Base-by-base conservation (phyloP, 2,329 filamentous ascomycete genomes). In the Epichloe baconii region DNA sequence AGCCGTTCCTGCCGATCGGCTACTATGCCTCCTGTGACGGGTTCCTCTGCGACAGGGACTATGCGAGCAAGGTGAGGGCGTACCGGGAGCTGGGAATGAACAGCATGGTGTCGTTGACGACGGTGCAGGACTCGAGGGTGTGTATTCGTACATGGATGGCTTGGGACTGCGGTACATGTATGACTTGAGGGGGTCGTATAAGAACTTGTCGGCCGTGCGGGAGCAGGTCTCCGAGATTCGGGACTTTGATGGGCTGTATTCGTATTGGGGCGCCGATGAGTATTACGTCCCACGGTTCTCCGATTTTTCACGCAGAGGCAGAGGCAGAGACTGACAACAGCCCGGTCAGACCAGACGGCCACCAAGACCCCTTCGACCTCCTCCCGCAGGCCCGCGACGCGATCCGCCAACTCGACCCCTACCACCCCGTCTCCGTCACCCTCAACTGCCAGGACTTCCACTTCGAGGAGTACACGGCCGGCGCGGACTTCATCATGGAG, bases 381-480 rank as follows among this genome's bases (percentile, higher is more conserved):
- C 71, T 77, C 0, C 53, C 55, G 2, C 55, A 64, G 19, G 67
- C 72, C 0, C 71, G 75, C 57, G 59, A 68, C 36, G 59, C 69
- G 5, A 71, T 81, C 58, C 69, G 68, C 52, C 53, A 60, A 0
- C 61, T 80, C 1, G 80, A 83, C 62, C 76, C 75, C 0, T 83
- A 82, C 63, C 80, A 83, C 63, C 79, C 79, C 0, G 72, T 80
- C 2, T 74, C 74, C 2, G 66, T 82, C 4, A 75, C 74, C 2
- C 70, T 83, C 44, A 83, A 82, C 64, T 83, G 80, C 67, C 70
- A 73, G 50, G 75, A 83, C 64, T 82, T 79, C 64, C 74, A 80
- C 63, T 83, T 79, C 60, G 62, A 64, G 2, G 63, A 73, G 12
- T 83, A 83, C 65, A 67, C 72, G 0, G 60, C 65, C 2, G 76